Percentiles rank a stretch among this genome's conserved stretches.
phyloP scores from a whole-genome alignment of 257 asterid genomes.

The Solanum dulcamara region DNA sequence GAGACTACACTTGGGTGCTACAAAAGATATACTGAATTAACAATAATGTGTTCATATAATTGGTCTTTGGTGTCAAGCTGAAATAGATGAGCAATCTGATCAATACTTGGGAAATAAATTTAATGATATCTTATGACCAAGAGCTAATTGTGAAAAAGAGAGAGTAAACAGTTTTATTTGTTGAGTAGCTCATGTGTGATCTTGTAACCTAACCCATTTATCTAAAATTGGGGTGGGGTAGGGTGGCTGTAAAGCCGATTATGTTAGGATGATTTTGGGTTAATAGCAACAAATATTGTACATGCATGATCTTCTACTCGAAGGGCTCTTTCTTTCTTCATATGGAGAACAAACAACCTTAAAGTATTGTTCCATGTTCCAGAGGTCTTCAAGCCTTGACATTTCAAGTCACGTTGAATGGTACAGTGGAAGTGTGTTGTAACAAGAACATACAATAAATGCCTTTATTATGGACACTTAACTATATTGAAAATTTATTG shows the following conservation, averaged over 20 bases:
- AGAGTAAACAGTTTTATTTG: background rate
- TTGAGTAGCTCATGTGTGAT: background rate
- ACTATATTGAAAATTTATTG: background rate
- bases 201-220: background rate
- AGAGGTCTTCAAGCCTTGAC: background rate
- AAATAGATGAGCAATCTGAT: background rate
- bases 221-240: background rate
- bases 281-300: background rate
- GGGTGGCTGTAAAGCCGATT: background rate
- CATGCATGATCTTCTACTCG: background rate
- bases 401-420: background rate
- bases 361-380: background rate
- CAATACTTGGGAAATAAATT: background rate
- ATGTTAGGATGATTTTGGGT: background rate
- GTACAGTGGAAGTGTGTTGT: background rate
- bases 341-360: conserved; percentile 13
- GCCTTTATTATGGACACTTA: background rate
- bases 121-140: background rate
- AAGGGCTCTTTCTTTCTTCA: background rate
- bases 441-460: background rate
- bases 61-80: background rate
- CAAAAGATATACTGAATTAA: background rate
- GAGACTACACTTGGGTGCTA: background rate
- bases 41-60: background rate
- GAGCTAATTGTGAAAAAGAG: background rate